A percentile compares a stretch with the other conserved stretches of the same genome.
Evolutionary conservation across 495 filamentous ascomycete genomes (phyloP).

Genomic region (Hyaloscypha variabilis): DNA sequence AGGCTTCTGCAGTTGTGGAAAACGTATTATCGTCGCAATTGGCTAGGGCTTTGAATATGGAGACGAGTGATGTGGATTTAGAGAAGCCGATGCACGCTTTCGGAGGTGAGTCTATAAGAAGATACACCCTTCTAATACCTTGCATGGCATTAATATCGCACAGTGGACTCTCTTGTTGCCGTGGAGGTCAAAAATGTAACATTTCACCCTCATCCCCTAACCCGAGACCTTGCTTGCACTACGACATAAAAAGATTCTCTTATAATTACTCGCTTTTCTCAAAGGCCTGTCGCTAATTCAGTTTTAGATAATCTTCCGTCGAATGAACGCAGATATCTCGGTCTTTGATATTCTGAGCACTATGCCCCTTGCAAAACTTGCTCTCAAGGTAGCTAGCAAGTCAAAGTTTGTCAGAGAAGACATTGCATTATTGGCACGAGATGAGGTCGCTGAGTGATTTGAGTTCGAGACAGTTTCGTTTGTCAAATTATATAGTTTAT

Average conservation of each 20-base stretch:
- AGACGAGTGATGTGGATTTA: slow-evolving; percentile 12
- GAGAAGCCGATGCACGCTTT: slow-evolving; percentile 20
- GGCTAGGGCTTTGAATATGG: slow-evolving; percentile 16
- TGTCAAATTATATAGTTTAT: too few species aligned
- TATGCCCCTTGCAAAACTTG: slow-evolving; percentile 28
- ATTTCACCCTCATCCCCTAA: too few species aligned
- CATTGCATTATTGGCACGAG: slow-evolving; percentile 7
- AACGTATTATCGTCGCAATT: slow-evolving; percentile 1
- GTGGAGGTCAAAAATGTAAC: too few species aligned
- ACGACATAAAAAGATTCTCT: too few species aligned
- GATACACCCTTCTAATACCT: too few species aligned
- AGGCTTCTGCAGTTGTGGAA: slow-evolving; percentile 10
- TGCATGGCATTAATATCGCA: too few species aligned
- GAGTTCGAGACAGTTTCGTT: too few species aligned
- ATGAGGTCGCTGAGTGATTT: slow-evolving; percentile 15
- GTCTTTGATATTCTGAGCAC: slow-evolving; percentile 51
- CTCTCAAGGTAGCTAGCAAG: slow-evolving; percentile 24
- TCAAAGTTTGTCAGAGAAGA: slow-evolving; percentile 11
- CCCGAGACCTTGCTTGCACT: too few species aligned
- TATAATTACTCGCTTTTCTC: too few species aligned
- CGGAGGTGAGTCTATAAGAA: slow-evolving; percentile 7
- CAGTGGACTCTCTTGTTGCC: too few species aligned
- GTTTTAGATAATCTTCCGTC: slow-evolving; percentile 49
- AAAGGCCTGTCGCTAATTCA: too few species aligned
- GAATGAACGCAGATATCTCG: slow-evolving; percentile 44